Evolutionary conservation across 352 stramenopile genomes (phyloP).

Genomic region (Pythium dissotocum): DNA sequence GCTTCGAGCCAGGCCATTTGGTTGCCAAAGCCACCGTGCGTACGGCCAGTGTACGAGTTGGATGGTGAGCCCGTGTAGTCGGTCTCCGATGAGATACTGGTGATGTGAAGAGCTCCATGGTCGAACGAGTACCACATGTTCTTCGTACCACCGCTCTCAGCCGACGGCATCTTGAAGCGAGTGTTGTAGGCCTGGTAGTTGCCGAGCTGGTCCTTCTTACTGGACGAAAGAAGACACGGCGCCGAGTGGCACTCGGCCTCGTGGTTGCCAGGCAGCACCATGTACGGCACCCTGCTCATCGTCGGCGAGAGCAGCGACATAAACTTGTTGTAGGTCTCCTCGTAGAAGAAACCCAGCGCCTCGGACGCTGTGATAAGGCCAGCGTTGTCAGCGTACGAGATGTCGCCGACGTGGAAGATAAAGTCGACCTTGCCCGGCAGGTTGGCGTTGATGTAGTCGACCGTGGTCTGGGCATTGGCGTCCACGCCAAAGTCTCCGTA

Average conservation of each 20-base stretch:
- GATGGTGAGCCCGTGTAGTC: constrained; percentile 37
- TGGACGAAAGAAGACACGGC: constrained; percentile 44
- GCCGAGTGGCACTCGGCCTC: constrained; percentile 87
- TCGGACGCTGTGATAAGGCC: constrained; percentile 27
- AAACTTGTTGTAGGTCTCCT: constrained; percentile 86
- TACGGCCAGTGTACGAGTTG: constrained; percentile 29
- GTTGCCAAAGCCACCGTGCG: constrained; percentile 34
- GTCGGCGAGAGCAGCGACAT: constrained; percentile 65
- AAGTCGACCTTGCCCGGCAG: constrained; percentile 43
- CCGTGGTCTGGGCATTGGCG: constrained; percentile 38
- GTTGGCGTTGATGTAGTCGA: constrained; percentile 43
- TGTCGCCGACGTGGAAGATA: constrained; percentile 74
- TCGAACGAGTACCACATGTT: constrained; percentile 93
- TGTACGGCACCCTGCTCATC: constrained; percentile 74
- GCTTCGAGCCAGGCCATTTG: constrained; percentile 54
- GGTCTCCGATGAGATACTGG: constrained; percentile 81
- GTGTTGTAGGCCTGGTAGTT: constrained; percentile 88
- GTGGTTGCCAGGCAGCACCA: constrained; percentile 86
- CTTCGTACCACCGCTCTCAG: constrained; percentile 48
- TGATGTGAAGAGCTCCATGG: constrained; percentile 80
- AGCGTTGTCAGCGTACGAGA: constrained; percentile 52
- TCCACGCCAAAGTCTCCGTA: constrained; percentile 60
- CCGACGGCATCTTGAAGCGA: constrained; percentile 85
- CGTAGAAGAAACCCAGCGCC: constrained; percentile 75
- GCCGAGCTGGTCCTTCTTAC: constrained; percentile 53